Evolutionary conservation across 306 rosid species (phyloP), one percentile per base, ranked within the genome.

Genomic region (Casuarina cunninghamiana): DNA sequence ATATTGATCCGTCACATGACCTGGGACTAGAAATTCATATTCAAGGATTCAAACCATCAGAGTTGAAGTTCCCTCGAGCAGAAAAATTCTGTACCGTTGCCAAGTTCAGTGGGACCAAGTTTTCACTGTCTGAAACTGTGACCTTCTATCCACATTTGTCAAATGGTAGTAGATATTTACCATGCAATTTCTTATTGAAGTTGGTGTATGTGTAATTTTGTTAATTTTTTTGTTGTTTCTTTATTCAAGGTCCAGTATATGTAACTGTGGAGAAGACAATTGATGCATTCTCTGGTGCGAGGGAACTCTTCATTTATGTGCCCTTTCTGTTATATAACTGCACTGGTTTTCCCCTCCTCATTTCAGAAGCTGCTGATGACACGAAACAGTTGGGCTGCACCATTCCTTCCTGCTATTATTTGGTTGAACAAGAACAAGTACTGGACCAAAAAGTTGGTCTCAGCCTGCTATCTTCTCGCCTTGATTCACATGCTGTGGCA

Each of bases 1-100:
- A 90, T 78, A 81, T 94, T 83, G 98, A 94, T 82, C 93, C 98
- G 77, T 94, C 91, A 9, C 98, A 94, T 88, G 97, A 94, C 69
- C 89, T 94, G 4, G 90, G 82, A 71, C 68, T 94, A 80, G 90
- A 90, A 85, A 84, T 94, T 81, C 81, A 72, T 83, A 80, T 94
- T 78, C 86, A 82, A 72, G 97, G 97, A 79, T 92, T 83, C 73
- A 89, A 86, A 75, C 82, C 86, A 58, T 78, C 90, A 43, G 77
- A 77, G 80, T 76, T 92, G 85, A 93, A 87, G 78, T 92, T 94
- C 79, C 93, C 97, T 17, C 96, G 97, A 54, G 72, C 89, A 42
- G 98, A 94, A 77, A 83, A 86, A 75, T 94, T 94, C 87, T 86
- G 91, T 87, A 54, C 88, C 41, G 75, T 79, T 77, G 97, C 97